A percentile compares a stretch with the other conserved stretches of the same genome.
Conservation (phyloP, 768 basidiomycete species). For the Kwoniella dendrophila region DNA sequence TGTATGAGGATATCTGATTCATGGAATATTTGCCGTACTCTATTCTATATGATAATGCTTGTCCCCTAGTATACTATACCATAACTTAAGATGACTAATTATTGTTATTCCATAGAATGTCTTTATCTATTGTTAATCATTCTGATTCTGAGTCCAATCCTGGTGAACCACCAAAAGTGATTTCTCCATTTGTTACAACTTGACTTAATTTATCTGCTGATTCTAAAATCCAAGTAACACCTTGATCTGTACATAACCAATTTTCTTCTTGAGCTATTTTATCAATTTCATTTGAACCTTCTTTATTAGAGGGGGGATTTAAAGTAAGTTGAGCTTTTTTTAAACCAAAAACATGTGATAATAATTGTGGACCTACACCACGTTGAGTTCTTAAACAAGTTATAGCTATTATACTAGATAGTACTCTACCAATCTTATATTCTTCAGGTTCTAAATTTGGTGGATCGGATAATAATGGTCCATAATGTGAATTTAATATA, state of each 20-base stretch:
- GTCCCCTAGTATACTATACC: too few species aligned
- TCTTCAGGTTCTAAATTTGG: constrained; percentile 9
- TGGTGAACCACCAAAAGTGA: constrained; percentile 32
- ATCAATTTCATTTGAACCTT: constrained; percentile 61
- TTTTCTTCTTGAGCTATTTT: constrained; percentile 59
- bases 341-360: constrained; percentile 84
- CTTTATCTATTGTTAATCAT: too few species aligned
- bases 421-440: constrained; percentile 69
- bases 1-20: too few species aligned
- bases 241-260: constrained; percentile 82
- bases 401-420: constrained; percentile 81
- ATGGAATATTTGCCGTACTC: too few species aligned
- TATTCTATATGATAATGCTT: too few species aligned
- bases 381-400: constrained; percentile 83
- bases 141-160: too few species aligned
- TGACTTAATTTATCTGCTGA: constrained; percentile 79
- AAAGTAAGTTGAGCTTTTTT: too few species aligned
- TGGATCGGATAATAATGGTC: constrained; percentile 56
- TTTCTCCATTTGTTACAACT: constrained; percentile 62
- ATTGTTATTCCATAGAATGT: too few species aligned
- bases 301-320: too few species aligned
- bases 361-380: constrained; percentile 81
- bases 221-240: constrained; percentile 83
- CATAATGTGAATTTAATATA: constrained; percentile 58
- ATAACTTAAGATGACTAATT: too few species aligned